These are phyloP conservation scores for Ciborinia camelliae DNA, from an alignment of 2,329 filamentous ascomycete genomes.

Conservation along the genomic window DNA sequence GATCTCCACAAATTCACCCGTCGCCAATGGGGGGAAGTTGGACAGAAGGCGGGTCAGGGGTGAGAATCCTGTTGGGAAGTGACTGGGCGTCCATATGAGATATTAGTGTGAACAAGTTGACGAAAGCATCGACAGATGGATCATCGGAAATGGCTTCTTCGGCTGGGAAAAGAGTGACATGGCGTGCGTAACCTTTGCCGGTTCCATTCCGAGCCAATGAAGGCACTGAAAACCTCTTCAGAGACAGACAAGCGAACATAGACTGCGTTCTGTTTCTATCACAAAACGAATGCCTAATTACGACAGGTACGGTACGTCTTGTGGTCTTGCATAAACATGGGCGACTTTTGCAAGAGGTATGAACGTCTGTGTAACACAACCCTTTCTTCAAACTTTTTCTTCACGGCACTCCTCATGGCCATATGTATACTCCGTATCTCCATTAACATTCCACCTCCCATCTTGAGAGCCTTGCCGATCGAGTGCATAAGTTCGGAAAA, in stretches of 20 bases:
- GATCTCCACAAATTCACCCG: too few relatives aligned
- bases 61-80: neutral
- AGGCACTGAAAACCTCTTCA: neutral
- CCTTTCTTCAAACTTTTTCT: neutral
- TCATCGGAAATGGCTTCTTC: neutral
- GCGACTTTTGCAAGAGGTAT: neutral
- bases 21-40: neutral
- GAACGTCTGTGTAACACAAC: neutral
- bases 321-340: neutral
- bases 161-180: neutral
- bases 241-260: neutral
- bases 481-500: neutral
- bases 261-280: neutral
- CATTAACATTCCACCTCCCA: neutral
- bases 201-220: neutral
- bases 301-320: neutral
- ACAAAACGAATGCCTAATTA: neutral
- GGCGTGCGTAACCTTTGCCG: neutral
- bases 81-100: neutral
- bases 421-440: slow-evolving; percentile 12
- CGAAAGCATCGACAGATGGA: neutral
- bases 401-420: neutral
- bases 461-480: neutral
- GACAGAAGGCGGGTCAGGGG: neutral
- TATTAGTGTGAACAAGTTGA: neutral